Conservation (phyloP, 2,329 filamentous ascomycete species). For the Botrytis medusae region DNA sequence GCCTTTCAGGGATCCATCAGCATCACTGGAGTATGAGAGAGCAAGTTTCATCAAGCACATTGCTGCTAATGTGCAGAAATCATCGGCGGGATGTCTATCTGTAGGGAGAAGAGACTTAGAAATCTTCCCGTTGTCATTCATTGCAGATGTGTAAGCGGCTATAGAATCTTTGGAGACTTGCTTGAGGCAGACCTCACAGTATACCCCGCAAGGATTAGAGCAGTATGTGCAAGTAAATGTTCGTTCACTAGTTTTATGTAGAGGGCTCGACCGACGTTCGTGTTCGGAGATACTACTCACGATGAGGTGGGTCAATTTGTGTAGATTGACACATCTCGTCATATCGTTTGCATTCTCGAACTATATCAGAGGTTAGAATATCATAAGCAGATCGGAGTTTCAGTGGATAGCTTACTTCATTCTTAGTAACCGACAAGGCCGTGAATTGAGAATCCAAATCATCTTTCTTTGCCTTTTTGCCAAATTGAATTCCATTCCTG, state of each 20-base stretch:
- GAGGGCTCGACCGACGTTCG: conserved; percentile 25
- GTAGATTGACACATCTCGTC: conserved; percentile 33
- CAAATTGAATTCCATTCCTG: conserved; percentile 14
- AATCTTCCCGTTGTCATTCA: conserved; percentile 32
- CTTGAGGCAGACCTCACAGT: conserved; percentile 30
- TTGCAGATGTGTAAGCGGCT: conserved; percentile 31
- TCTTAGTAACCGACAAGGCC: conserved; percentile 4
- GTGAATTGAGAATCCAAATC: neutral
- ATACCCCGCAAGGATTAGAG: conserved; percentile 26
- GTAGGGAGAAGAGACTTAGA: conserved; percentile 37
- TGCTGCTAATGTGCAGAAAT: conserved; percentile 37
- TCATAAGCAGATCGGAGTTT: neutral
- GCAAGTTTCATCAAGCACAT: conserved; percentile 39
- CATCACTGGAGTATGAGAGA: conserved; percentile 10
- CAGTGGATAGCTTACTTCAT: conserved; percentile 7
- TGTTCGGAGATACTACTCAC: conserved; percentile 33
- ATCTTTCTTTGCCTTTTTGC: neutral
- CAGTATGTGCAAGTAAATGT: conserved; percentile 30
- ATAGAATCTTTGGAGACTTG: conserved; percentile 28
- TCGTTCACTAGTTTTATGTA: conserved; percentile 11
- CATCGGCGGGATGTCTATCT: conserved; percentile 41
- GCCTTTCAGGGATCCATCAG: conserved; percentile 24
- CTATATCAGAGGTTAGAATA: conserved; percentile 11
- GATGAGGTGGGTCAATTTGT: conserved; percentile 37
- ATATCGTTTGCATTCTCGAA: conserved; percentile 25